Evolutionary conservation across 352 stramenopile genomes (phyloP), one percentile per base, ranked within the genome.

Genomic region (Phytopythium ostracodes): DNA sequence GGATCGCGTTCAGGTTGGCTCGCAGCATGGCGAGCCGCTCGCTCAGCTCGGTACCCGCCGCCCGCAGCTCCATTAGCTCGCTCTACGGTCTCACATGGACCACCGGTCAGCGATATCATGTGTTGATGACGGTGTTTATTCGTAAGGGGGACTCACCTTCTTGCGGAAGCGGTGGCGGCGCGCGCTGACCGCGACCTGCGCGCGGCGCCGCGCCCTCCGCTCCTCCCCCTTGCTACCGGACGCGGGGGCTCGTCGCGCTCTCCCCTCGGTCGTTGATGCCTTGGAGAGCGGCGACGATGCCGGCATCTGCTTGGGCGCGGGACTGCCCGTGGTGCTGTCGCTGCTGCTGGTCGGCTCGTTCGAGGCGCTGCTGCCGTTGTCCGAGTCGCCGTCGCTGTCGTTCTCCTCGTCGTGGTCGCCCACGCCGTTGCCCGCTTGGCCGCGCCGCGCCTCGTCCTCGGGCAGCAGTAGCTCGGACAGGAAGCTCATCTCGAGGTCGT

Each of bases 381-480:
- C 53, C n/a, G 22, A 29, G 36, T 50, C 36, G 31, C 27, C 31
- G n/a, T 29, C 58, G 4, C n/a, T 33, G 20, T 55, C 54, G 18
- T 65, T 53, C 33, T 38, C 33, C 33, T 38, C 10, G 7, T 11
- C 3, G 33, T 38, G 33, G 33, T 11, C 7, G 7, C 7, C 9
- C 9, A 9, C 9, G 31, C 9, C 9, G 33, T 54, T 55, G 17
- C n/a, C 20, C 18, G 14, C 17, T 1, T 62, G n/a, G 2, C 47
- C 36, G 71, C 56, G 15, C 67, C 59, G 17, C 64, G 31, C n/a
- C 58, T 27, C 77, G 44, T 75, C 64, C 25, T 79, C 75, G 25
- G 78, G 72, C 14, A 75, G 63, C 36, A 88, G 60, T 3, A 86
- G 75, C 35, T 86, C 72, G 1, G 72, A 81, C 20, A 88, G 69